These are phyloP conservation scores for Barnettozyma wickerhamii DNA, from an alignment of 805 yeast species.

Conservation along the genomic window DNA sequence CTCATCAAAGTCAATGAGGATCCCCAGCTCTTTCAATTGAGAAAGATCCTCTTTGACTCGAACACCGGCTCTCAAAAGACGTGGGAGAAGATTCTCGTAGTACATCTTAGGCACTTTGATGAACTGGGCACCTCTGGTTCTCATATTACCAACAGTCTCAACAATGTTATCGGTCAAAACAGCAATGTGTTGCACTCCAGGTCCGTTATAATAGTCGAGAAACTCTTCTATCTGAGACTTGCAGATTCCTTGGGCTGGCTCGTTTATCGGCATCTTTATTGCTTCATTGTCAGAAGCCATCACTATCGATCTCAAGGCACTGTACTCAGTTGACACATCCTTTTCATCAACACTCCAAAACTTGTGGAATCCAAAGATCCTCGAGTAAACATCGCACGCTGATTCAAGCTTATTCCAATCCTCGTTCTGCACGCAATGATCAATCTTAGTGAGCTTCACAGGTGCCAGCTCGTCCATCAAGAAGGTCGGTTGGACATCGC, in stretches of 20 bases:
- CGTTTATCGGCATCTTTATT: conserved; percentile 80
- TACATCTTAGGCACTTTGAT: conserved; percentile 55
- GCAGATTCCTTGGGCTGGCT: conserved; percentile 67
- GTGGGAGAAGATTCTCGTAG: conserved; percentile 44
- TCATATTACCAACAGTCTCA: conserved; percentile 47
- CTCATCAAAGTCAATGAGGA: conserved; percentile 75
- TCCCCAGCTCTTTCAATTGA: conserved; percentile 44
- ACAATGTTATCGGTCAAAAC: conserved; percentile 59
- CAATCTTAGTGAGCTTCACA: conserved; percentile 45
- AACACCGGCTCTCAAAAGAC: conserved; percentile 42
- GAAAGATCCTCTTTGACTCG: conserved; percentile 49
- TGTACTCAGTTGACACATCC: conserved; percentile 63
- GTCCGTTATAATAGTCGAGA: conserved; percentile 67
- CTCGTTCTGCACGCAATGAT: conserved; percentile 80
- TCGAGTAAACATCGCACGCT: conserved; percentile 56
- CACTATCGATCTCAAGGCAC: conserved; percentile 70
- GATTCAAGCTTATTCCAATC: conserved; percentile 61
- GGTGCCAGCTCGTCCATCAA: conserved; percentile 26
- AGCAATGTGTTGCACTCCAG: conserved; percentile 86
- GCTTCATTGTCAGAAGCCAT: conserved; percentile 65
- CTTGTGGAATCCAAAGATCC: conserved; percentile 65
- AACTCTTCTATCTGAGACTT: conserved; percentile 83
- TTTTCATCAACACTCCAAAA: conserved; percentile 85
- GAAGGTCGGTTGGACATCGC: neutral
- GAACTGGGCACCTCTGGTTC: conserved; percentile 64